Evolutionary conservation across 2,329 filamentous ascomycete genomes (phyloP), one percentile per base, ranked within the genome.

Genomic region (Aspergillus proliferans): DNA sequence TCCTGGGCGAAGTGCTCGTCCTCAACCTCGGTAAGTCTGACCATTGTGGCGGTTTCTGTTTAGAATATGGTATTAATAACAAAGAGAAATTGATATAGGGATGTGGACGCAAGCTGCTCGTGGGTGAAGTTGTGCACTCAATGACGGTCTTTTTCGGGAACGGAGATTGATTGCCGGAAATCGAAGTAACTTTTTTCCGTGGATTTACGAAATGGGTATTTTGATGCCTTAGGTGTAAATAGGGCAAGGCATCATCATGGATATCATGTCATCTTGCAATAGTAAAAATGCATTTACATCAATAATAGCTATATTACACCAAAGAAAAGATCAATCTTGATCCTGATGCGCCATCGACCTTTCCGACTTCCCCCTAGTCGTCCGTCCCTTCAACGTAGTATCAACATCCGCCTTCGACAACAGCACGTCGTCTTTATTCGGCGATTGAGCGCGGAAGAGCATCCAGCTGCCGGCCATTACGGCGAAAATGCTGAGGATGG

Each of bases 1-100:
- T 80, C 76, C 70, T 82, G 77, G 74, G 86, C 79, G 78, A 96
- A 95, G 74, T 94, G 88, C 80, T 96, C 91, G 70, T 97, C 92
- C 69, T 94, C 86, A 67, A 97, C 92, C 79, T 97, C 92, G 69
- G 89, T 88, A 68, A 97, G 88, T 75, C 92, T 89, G 72, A 97
- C 92, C 92, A 97, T 96, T 63, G 72, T 70, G 63, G 53, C 55
- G 56, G 58, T 54, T 41, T 42, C 52, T 24, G 46, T 50, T 41
- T 43, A 43, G 7, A 6, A 28, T 51, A 46, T 36, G 14, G 15
- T 36, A 36, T 36, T 3, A 36, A 43, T 45, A 47, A 49, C 50
- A 44, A 39, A 42, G 36, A 47, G 36, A 41, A 47, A 43, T 30
- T 30, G 4, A 30, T 36, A 7, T 45, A 47, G 53, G 46, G 52